Conservation (phyloP, 768 basidiomycete genomes). For the Boletus speciosus region DNA sequence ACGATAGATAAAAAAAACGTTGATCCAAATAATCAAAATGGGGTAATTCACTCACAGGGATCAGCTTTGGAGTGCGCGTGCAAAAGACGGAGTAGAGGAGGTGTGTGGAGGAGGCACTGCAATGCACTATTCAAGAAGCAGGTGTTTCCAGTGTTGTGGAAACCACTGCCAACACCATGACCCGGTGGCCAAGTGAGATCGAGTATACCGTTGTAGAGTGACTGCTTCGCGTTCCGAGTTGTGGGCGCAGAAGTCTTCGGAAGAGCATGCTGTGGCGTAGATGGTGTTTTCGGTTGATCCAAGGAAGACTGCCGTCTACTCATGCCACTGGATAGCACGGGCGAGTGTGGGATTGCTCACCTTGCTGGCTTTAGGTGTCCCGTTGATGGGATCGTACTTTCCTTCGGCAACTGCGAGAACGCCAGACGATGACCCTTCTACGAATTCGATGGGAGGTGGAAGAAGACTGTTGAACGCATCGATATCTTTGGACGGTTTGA, state of each 20-base stretch:
- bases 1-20: conserved; percentile 5
- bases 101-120: conserved; percentile 91
- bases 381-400: conserved; percentile 81
- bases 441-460: conserved; percentile 76
- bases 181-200: conserved; percentile 61
- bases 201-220: conserved; percentile 51
- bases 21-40: not conserved
- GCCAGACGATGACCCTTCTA: conserved; percentile 81
- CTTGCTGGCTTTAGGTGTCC: conserved; percentile 51
- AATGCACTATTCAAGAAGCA: conserved; percentile 95
- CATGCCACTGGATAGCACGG: conserved; percentile 1
- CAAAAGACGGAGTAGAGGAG: conserved; percentile 72
- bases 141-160: conserved; percentile 87
- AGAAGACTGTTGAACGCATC: conserved; percentile 77
- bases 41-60: conserved; percentile 50
- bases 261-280: conserved; percentile 25
- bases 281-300: conserved; percentile 23
- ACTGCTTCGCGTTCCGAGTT: conserved; percentile 28
- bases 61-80: conserved; percentile 45
- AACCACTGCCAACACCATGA: conserved; percentile 52
- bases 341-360: conserved; percentile 33
- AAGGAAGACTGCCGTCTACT: conserved; percentile 5
- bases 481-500: conserved; percentile 65
- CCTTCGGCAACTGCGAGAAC: conserved; percentile 66
- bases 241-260: conserved; percentile 27